Evolutionary conservation across 495 filamentous ascomycete genomes (phyloP).

Genomic region (Tuber magnatum): DNA sequence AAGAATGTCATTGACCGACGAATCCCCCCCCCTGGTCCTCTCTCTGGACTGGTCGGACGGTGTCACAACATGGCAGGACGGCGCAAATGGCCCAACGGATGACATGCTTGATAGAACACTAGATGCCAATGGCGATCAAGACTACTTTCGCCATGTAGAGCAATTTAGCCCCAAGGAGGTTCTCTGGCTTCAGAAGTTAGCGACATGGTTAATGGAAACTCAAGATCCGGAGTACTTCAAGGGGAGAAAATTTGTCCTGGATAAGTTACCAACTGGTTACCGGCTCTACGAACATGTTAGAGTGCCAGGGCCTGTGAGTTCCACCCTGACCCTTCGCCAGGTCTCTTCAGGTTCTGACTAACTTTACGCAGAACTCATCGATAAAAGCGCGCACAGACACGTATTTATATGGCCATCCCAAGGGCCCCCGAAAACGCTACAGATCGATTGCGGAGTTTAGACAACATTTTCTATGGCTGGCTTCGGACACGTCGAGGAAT

Average conservation of each 20-base stretch:
- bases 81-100: constrained; percentile 36
- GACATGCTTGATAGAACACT: constrained; percentile 36
- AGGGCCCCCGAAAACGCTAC: constrained; percentile 53
- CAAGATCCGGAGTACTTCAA: constrained; percentile 36
- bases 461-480: constrained; percentile 56
- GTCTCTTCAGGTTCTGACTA: background rate
- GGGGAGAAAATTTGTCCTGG: constrained; percentile 49
- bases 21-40: background rate
- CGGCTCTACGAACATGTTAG: constrained; percentile 53
- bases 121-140: constrained; percentile 35
- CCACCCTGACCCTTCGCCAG: background rate
- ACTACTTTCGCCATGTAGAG: constrained; percentile 32
- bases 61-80: constrained; percentile 37
- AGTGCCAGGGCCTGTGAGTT: constrained; percentile 31
- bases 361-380: background rate
- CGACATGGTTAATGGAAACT: constrained; percentile 27
- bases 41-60: constrained; percentile 37
- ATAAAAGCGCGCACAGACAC: constrained; percentile 50
- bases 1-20: background rate
- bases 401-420: constrained; percentile 58
- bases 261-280: constrained; percentile 52
- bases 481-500: constrained; percentile 49
- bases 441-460: constrained; percentile 56
- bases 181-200: constrained; percentile 35
- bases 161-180: constrained; percentile 32